phyloP scores from a whole-genome alignment of 202 grass and related monocot genomes.

The Musa balbisiana region DNA sequence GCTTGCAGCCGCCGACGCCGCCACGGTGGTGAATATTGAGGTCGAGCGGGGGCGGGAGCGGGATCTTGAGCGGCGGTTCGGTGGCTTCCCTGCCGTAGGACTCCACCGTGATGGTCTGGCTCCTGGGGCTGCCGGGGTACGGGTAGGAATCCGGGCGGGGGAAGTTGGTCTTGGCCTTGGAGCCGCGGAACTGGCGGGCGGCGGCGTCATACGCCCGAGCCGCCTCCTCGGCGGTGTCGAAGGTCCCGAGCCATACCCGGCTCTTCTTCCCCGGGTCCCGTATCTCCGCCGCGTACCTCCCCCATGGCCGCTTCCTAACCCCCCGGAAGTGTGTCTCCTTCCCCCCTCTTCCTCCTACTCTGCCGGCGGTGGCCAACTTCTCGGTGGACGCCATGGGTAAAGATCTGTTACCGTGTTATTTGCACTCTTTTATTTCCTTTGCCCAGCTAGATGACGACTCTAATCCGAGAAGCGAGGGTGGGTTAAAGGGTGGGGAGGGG shows the following conservation, averaged over 20 bases:
- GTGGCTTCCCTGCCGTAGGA: not conserved
- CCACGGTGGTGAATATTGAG: not conserved
- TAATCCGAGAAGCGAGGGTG: too few species aligned
- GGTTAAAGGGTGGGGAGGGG: too few species aligned
- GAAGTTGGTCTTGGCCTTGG: conserved; percentile 22
- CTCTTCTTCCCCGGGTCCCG: conserved; percentile 7
- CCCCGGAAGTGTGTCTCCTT: conserved; percentile 4
- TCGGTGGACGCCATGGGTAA: not conserved
- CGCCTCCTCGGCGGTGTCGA: conserved; percentile 30
- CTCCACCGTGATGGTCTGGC: conserved; percentile 11
- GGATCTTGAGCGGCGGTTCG: not conserved
- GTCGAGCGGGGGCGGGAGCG: not conserved
- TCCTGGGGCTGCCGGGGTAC: not conserved
- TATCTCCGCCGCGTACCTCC: conserved; percentile 9
- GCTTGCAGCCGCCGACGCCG: not conserved
- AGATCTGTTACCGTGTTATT: too few species aligned
- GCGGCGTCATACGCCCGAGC: not conserved
- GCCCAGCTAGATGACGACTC: too few species aligned
- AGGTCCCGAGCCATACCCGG: conserved; percentile 26
- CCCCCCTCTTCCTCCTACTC: not conserved
- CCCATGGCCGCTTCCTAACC: conserved; percentile 8
- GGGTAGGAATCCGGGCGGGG: not conserved
- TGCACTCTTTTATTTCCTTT: too few species aligned
- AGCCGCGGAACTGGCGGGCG: conserved; percentile 2
- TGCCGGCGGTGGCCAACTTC: not conserved